Conservation (phyloP, 2,329 filamentous ascomycete species). For the Davidsoniella virescens region DNA sequence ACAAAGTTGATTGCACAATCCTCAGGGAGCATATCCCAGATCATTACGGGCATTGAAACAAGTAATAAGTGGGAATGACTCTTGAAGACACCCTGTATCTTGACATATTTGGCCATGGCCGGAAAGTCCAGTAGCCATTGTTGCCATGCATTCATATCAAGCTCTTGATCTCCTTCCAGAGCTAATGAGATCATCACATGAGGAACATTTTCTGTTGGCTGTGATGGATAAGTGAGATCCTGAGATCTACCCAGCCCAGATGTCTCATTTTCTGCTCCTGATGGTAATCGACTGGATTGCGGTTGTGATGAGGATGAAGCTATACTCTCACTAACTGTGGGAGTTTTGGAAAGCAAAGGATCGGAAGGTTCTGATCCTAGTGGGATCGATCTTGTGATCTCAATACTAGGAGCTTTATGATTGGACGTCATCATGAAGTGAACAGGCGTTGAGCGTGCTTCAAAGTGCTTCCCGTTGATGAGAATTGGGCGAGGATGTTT, state of each 20-base stretch:
- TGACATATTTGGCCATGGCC: conserved; percentile 41
- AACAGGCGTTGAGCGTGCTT: conserved; percentile 41
- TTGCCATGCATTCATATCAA: conserved; percentile 43
- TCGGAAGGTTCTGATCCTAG: conserved; percentile 14
- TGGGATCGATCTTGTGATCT: conserved; percentile 30
- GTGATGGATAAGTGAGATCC: conserved; percentile 17
- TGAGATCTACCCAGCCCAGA: conserved; percentile 10
- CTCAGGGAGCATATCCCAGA: conserved; percentile 44
- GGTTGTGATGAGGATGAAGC: too few relatives aligned
- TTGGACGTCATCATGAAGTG: conserved; percentile 49
- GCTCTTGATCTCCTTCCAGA: conserved; percentile 37
- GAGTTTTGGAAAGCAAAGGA: neutral
- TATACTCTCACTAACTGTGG: too few relatives aligned
- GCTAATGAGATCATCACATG: conserved; percentile 46
- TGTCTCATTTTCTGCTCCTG: neutral
- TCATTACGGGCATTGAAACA: conserved; percentile 40
- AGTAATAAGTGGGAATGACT: conserved; percentile 43
- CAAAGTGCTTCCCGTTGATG: conserved; percentile 40
- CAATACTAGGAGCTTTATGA: conserved; percentile 41
- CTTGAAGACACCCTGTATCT: conserved; percentile 44
- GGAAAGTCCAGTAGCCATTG: conserved; percentile 40
- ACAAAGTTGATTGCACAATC: conserved; percentile 41
- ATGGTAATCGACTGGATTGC: neutral
- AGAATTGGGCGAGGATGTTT: conserved; percentile 42
- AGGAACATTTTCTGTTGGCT: conserved; percentile 38